These are phyloP conservation scores for Irineochytrium annulatum DNA, from an alignment of 192 early-diverging fungal genomes.

Conservation along the genomic window DNA sequence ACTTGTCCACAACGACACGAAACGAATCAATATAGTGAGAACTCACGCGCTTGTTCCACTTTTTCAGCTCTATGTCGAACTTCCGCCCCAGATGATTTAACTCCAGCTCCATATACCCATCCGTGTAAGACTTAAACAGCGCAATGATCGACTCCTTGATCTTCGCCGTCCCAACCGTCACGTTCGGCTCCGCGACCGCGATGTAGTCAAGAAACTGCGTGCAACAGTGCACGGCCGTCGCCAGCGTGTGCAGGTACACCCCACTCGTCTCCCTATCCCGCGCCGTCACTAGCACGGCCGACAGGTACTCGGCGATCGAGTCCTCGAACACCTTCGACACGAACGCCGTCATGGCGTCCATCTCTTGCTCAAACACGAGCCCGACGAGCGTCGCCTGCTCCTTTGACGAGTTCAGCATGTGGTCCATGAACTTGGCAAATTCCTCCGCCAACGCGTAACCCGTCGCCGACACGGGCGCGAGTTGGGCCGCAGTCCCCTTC, in stretches of 20 bases:
- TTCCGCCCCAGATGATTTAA: conserved; percentile 52
- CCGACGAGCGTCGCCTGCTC: conserved; percentile 60
- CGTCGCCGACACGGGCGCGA: conserved; percentile 7
- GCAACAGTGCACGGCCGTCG: conserved; percentile 54
- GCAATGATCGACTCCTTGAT: conserved; percentile 51
- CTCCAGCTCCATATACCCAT: conserved; percentile 66
- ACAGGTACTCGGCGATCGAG: conserved; percentile 71
- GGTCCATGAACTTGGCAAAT: conserved; percentile 65
- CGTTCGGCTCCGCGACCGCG: conserved; percentile 24
- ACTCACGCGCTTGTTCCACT: conserved; percentile 63
- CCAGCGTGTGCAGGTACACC: conserved; percentile 68
- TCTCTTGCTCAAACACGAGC: conserved; percentile 65
- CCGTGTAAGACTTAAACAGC: conserved; percentile 62
- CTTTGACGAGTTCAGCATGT: conserved; percentile 53
- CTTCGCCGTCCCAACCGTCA: conserved; percentile 44
- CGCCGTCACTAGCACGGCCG: conserved; percentile 58
- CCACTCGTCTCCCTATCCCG: conserved; percentile 49
- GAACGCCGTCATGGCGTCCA: conserved; percentile 69
- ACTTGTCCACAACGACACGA: conserved; percentile 1
- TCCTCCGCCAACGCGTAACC: conserved; percentile 54
- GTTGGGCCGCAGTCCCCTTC: background rate
- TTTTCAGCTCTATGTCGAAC: conserved; percentile 58
- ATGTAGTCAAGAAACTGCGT: conserved; percentile 56
- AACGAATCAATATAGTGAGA: background rate
- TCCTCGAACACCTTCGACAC: conserved; percentile 79